Conservation (phyloP, 2,329 filamentous ascomycete species). For the Sclerotinia nivalis region DNA sequence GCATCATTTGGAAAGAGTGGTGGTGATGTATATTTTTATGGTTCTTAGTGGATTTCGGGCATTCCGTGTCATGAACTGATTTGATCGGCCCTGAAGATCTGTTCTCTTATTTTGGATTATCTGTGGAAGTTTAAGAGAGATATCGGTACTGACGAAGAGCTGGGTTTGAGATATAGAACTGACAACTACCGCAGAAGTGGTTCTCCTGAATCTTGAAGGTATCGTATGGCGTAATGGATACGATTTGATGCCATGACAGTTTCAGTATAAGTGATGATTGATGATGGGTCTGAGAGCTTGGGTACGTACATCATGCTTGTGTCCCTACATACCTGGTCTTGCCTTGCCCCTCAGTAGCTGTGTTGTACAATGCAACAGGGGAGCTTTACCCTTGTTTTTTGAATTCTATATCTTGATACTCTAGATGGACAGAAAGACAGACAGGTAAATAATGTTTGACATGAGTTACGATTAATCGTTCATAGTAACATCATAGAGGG, state of each 20-base stretch:
- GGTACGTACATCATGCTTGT: neutral
- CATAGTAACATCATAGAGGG: too few relatives aligned
- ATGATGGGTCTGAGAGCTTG: slow-evolving; percentile 4
- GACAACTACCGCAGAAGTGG: neutral
- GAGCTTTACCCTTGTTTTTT: neutral
- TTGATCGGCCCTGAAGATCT: slow-evolving; percentile 17
- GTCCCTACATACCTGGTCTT: slow-evolving; percentile 3
- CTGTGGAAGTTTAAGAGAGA: neutral
- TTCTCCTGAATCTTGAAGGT: neutral
- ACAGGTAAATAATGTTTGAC: too few relatives aligned
- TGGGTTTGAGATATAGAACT: neutral
- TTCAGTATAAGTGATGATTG: neutral
- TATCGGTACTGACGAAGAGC: neutral
- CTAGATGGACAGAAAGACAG: too few relatives aligned
- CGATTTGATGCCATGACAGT: neutral
- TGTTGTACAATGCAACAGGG: slow-evolving; percentile 14
- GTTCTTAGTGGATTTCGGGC: neutral
- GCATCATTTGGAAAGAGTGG: neutral
- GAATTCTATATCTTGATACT: neutral
- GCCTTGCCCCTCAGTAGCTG: slow-evolving; percentile 15
- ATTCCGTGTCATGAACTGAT: slow-evolving; percentile 15
- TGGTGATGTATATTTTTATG: neutral
- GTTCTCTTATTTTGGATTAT: neutral
- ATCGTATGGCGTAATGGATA: neutral
- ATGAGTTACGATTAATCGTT: too few relatives aligned